phyloP scores from a whole-genome alignment of 345 rosid genomes.

The Psidium friedrichsthalianum region DNA sequence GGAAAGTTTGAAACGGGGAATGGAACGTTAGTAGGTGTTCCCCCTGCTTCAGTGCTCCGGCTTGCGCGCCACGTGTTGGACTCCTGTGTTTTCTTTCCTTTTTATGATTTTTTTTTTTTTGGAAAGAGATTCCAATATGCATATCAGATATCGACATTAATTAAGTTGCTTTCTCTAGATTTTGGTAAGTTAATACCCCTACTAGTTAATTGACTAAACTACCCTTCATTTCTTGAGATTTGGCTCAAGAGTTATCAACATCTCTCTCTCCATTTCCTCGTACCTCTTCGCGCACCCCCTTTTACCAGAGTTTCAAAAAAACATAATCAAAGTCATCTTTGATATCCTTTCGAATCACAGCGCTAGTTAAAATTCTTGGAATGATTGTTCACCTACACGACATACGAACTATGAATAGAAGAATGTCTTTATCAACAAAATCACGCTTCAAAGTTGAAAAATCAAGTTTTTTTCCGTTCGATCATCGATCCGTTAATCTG shows the following conservation, averaged over 20 bases:
- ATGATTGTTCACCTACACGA: not conserved
- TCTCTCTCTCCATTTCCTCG: not conserved
- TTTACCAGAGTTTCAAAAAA: not conserved
- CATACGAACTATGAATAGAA: not conserved
- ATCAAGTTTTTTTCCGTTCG: rapidly evolving
- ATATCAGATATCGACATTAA: not conserved
- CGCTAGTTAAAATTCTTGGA: not conserved
- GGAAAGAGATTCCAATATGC: not conserved
- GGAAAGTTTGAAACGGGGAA: not conserved
- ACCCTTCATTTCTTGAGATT: not conserved
- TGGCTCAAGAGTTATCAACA: not conserved
- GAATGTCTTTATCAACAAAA: not conserved
- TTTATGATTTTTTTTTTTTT: not conserved
- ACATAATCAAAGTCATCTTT: not conserved
- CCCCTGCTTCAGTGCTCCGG: not conserved
- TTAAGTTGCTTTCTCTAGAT: not conserved
- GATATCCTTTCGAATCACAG: not conserved
- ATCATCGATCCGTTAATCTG: not conserved
- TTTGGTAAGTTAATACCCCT: not conserved
- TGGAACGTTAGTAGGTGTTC: not conserved
- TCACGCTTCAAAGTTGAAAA: not conserved
- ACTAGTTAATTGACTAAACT: not conserved
- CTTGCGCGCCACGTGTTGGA: not conserved
- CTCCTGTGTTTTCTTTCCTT: too few relatives aligned
- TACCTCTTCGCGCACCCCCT: not conserved